Conservation (phyloP, 1,284 basidiomycete species). For the Puccinia hordei region DNA sequence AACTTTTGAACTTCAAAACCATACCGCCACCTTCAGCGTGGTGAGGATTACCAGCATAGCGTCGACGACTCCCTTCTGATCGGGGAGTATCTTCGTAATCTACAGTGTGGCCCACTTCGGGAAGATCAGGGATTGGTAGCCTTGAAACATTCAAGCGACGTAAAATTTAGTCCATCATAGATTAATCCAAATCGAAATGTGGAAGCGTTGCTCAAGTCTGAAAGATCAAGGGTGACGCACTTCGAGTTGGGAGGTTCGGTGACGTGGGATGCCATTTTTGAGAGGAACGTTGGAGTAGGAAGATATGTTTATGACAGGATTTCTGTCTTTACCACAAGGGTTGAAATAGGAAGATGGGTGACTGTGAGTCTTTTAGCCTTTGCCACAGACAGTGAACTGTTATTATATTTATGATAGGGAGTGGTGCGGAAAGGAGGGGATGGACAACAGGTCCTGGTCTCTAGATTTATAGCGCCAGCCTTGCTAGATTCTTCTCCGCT, state of each 20-base stretch:
- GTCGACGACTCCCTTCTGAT: constrained; percentile 28
- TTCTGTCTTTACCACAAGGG: constrained; percentile 4
- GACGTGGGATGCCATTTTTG: neutral
- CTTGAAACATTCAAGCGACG: constrained; percentile 17
- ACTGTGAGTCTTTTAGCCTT: neutral
- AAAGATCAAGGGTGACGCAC: constrained; percentile 16
- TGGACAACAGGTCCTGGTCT: neutral
- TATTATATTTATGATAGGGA: neutral
- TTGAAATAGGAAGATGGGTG: neutral
- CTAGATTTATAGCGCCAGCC: constrained; percentile 15
- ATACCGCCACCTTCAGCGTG: constrained; percentile 8
- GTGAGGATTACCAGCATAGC: constrained; percentile 2
- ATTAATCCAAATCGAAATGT: neutral
- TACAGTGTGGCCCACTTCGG: constrained; percentile 25
- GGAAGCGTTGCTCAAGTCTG: neutral
- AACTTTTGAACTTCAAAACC: constrained; percentile 20
- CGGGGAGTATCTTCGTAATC: constrained; percentile 24
- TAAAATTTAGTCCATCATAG: neutral
- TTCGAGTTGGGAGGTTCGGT: constrained; percentile 25
- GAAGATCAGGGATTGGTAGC: constrained; percentile 26
- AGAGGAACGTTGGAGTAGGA: neutral
- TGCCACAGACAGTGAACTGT: neutral
- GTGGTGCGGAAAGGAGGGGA: constrained; percentile 2
- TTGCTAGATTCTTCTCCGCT: constrained; percentile 21
- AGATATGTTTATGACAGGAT: neutral